These are phyloP conservation scores for Trichoderma afroharzianum DNA, from an alignment of 2,329 filamentous ascomycete genomes.

Conservation along the genomic window DNA sequence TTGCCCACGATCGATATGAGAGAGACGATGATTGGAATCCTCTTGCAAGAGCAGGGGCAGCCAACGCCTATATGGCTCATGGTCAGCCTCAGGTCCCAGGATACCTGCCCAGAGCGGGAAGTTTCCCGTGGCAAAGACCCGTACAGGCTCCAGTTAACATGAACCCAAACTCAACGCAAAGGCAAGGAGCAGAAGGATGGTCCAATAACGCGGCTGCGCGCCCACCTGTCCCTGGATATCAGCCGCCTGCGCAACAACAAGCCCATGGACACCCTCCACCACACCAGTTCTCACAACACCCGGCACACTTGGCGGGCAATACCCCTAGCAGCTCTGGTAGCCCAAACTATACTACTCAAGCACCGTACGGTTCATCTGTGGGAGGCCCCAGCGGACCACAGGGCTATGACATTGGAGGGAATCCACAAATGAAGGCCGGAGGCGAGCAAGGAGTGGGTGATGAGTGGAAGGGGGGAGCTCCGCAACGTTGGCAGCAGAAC, in stretches of 20 bases:
- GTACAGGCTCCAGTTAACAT: neutral
- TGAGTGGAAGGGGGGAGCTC: neutral
- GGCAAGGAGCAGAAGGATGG: neutral
- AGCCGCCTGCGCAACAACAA: neutral
- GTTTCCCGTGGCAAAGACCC: neutral
- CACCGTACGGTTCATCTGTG: neutral
- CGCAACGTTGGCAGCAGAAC: constrained; percentile 1
- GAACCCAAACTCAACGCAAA: constrained; percentile 3
- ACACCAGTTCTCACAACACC: neutral
- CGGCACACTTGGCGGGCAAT: neutral
- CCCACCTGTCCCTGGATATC: neutral
- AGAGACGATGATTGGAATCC: constrained; percentile 6
- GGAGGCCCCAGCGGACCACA: neutral
- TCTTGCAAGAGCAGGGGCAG: neutral
- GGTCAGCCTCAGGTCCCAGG: neutral
- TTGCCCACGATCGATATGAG: constrained; percentile 4
- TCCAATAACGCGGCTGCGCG: neutral
- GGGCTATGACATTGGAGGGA: neutral
- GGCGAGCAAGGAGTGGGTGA: neutral
- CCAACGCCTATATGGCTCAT: neutral
- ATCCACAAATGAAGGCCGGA: neutral
- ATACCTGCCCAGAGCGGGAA: neutral
- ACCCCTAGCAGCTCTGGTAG: neutral
- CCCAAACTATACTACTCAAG: neutral
- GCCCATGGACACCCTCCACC: neutral